Conservation (phyloP, 805 yeast species). For the Wickerhamiella azymoides region DNA sequence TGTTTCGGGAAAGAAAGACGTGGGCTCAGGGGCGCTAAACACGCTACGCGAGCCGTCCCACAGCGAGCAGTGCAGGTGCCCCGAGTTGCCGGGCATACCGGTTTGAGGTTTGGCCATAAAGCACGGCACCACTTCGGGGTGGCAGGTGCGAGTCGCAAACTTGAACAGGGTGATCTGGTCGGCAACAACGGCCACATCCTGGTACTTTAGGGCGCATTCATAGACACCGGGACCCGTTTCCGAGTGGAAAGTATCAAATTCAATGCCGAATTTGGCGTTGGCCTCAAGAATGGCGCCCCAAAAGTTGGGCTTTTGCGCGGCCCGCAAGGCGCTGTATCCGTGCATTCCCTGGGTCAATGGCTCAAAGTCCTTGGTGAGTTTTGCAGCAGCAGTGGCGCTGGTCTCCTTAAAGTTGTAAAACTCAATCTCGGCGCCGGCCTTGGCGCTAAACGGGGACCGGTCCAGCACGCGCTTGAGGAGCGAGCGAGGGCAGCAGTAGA, state of each 20-base stretch:
- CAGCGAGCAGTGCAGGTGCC: conserved; percentile 25
- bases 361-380: conserved; percentile 16
- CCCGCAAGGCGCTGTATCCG: conserved; percentile 26
- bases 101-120: conserved; percentile 27
- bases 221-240: conserved; percentile 28
- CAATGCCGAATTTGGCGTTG: conserved; percentile 16
- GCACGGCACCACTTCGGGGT: conserved; percentile 22
- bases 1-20: conserved; percentile 20
- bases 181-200: conserved; percentile 21
- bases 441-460: conserved; percentile 2
- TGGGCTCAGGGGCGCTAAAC: conserved; percentile 20
- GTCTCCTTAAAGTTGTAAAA: conserved; percentile 23
- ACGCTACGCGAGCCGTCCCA: conserved; percentile 17
- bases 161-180: conserved; percentile 24
- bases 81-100: conserved; percentile 27
- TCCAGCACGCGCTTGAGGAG: conserved; percentile 15
- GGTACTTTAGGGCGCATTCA: conserved; percentile 25
- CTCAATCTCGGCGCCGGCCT: conserved; percentile 26
- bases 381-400: conserved; percentile 12
- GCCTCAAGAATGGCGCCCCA: conserved; percentile 20
- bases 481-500: conserved; percentile 24
- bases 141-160: conserved; percentile 21
- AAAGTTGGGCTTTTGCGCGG: conserved; percentile 21
- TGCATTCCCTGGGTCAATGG: conserved; percentile 26
- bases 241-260: conserved; percentile 26